Base-by-base conservation (phyloP, 805 yeast genomes). In the Ogataea henricii region DNA sequence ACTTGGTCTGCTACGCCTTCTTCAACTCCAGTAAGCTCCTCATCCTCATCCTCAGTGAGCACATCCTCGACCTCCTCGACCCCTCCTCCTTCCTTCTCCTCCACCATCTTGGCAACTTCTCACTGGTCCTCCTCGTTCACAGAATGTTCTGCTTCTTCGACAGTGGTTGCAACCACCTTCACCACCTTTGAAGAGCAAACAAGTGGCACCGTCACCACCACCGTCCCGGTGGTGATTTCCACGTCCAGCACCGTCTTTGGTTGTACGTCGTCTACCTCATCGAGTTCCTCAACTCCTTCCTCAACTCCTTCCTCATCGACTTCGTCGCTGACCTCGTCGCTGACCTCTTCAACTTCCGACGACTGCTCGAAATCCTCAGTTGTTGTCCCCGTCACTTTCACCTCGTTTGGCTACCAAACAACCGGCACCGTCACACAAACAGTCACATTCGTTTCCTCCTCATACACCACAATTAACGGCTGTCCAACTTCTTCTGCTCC, bases 401-500 rank as follows among this genome's bases (percentile, higher is more conserved):
- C 23, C 35, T 22, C 43, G 13, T 10, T 14, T 42, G 34, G 17
- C 9, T 34, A 26, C 22, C 6, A 22, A 26, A 34, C 37, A 12
- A 34, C 14, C 37, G 37, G 37, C 4, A 17, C 23, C n/a, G 14
- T 3, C 8, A 34, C 37, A 8, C 10, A 5, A 4, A 18, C 37
- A 3, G 6, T 9, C 21, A 3, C 21, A 20, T 8, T 40, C 26
- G 10, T 40, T 7, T 5, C 21, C 12, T 25, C 45, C 7, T 22
- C 27, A 6, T 8, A 22, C 27, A 35, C 45, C 14, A 40, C 47
- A n/a, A 18, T 49, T 27, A 30, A 44, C 27, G 23, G 37, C 25
- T 48, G 34, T 20, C 37, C 18, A 2, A n/a, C 43, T 12, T n/a
- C 39, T 6, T 45, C 43, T 13, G 35, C 49, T 17, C 30, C 47